Evolutionary conservation across 2,329 filamentous ascomycete genomes (phyloP).

Genomic region (Scytalidium sp.): DNA sequence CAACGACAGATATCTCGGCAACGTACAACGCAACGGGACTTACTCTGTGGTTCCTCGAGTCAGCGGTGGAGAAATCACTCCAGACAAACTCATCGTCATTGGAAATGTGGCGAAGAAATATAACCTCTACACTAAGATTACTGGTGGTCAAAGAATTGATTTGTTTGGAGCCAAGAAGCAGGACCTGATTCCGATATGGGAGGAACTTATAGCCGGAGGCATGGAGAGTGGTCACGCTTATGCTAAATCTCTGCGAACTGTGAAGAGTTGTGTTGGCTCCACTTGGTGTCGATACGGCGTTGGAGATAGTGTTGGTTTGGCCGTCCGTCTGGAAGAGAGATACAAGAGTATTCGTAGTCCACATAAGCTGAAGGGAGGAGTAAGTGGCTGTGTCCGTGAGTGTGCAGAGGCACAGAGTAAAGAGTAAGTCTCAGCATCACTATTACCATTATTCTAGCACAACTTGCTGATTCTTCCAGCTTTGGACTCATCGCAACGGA

Average conservation of each 20-base stretch:
- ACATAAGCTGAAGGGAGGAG: constrained; percentile 89
- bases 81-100: constrained; percentile 80
- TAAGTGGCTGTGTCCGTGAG: constrained; percentile 88
- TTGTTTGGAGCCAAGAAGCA: constrained; percentile 91
- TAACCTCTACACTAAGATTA: constrained; percentile 86
- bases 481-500: constrained; percentile 91
- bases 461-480: constrained; percentile 35
- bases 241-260: constrained; percentile 81
- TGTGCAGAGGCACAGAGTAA: constrained; percentile 92
- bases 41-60: constrained; percentile 86
- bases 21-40: constrained; percentile 88
- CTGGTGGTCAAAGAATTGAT: constrained; percentile 86
- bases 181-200: constrained; percentile 81
- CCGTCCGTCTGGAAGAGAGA: constrained; percentile 79
- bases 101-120: constrained; percentile 84
- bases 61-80: constrained; percentile 81
- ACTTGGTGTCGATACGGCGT: constrained; percentile 91
- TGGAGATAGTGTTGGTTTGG: constrained; percentile 88
- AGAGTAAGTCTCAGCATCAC: constrained; percentile 53
- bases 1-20: constrained; percentile 83
- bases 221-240: constrained; percentile 92
- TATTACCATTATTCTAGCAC: background rate
- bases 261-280: constrained; percentile 89
- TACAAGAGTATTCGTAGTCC: constrained; percentile 90
- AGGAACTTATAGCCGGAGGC: constrained; percentile 73